Evolutionary conservation across 2,329 filamentous ascomycete genomes (phyloP), one percentile per base, ranked within the genome.

Genomic region (Pezicula carpinea): DNA sequence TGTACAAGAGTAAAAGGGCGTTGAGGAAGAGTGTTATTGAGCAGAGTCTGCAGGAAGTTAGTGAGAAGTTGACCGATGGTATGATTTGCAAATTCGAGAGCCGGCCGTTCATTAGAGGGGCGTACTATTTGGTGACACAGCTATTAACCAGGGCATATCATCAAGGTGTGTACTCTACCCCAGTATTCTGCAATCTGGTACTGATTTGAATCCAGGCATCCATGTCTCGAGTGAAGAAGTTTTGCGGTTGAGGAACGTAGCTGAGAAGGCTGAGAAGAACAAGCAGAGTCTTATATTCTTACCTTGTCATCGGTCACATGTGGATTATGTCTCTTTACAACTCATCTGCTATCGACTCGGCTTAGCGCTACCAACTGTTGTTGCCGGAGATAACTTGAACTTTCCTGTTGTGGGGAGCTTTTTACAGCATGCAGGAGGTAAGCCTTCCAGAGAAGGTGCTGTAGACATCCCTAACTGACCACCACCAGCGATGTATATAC

Each of bases 1-100:
- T 81, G 47, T 78, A 77, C 61, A 60, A 67, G 39, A 59, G 70
- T 50, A 73, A 80, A 64, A 73, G 75, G 47, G 69, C 70, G 4
- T 76, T 76, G 52, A 72, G 79, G 46, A 79, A 75, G 44, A 72
- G 69, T 47, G 81, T 86, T 58, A 80, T 97, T 47, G 83, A 90
- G 61, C 73, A 75, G 32, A 84, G 84, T 48, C 71, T 99, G 39
- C 76, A 82, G 46, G 83, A 96, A 61, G 84, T 96, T 4, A 87
- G 89, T 4, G 89, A 93, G 53, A 83, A 85, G 55, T 84, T 93
- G 78, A 89, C 90, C 19, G 89, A 96, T 62, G 82, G 85, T 53
- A 97, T 99, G 93, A 96, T 99, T 52, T 97, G 92, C 78, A 99
- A 99, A 69, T 92, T 97, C 77, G 93, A 99, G 68, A 95, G 86